These are phyloP conservation scores for Ceratorhiza oryzae-sativae DNA, from an alignment of 1,284 basidiomycete genomes.

Conservation along the genomic window DNA sequence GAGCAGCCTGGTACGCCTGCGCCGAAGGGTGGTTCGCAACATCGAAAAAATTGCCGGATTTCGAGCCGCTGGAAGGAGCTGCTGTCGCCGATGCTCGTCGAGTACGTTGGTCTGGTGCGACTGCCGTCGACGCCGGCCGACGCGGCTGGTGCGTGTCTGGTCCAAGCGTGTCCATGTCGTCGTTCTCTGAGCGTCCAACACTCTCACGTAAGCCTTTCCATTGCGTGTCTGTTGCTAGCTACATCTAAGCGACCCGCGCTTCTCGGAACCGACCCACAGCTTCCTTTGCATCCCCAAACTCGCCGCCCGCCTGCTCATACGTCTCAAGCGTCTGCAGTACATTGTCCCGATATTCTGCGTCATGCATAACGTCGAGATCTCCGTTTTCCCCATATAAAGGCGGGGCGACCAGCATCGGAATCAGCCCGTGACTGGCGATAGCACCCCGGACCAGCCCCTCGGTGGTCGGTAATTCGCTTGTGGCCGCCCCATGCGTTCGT, in stretches of 20 bases:
- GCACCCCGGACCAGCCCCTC: conserved; percentile 14
- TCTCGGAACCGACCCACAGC: conserved; percentile 1
- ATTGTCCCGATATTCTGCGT: conserved; percentile 19
- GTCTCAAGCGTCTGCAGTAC: conserved; percentile 3
- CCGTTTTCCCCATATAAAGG: conserved; percentile 15
- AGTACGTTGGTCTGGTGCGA: not conserved
- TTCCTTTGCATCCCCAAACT: not conserved
- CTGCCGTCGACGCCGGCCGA: conserved; percentile 23
- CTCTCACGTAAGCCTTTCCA: conserved; percentile 17
- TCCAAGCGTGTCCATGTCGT: conserved; percentile 35
- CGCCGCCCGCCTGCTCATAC: not conserved
- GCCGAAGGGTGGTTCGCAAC: conserved; percentile 87
- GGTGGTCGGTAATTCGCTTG: not conserved
- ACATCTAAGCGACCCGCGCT: conserved; percentile 26
- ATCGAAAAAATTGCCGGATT: conserved; percentile 51
- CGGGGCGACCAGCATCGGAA: conserved; percentile 5
- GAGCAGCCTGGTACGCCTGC: conserved; percentile 80
- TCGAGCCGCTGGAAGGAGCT: not conserved
- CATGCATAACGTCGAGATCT: conserved; percentile 3
- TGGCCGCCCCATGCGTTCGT: not conserved
- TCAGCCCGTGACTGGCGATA: conserved; percentile 12
- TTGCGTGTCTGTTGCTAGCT: conserved; percentile 27
- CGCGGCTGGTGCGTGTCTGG: conserved; percentile 11
- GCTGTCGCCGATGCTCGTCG: not conserved
- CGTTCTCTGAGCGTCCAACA: conserved; percentile 29